Percentiles rank a stretch among this genome's conserved stretches.
Evolutionary conservation across 352 stramenopile species (phyloP).

Genomic region (Hyaloperonospora arabidopsidis): DNA sequence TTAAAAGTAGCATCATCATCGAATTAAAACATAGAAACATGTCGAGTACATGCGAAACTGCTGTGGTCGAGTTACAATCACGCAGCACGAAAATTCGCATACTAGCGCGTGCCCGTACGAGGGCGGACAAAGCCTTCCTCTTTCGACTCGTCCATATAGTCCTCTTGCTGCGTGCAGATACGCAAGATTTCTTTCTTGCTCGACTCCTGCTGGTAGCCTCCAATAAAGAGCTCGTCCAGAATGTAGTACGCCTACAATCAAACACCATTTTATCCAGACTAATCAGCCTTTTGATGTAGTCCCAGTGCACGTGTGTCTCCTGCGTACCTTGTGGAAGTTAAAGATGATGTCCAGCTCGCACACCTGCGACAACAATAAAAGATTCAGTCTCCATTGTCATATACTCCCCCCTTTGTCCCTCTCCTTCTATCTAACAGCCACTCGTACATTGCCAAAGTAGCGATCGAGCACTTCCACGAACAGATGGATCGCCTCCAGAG

Average conservation of each 20-base stretch:
- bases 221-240: conserved; percentile 99
- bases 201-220: conserved; percentile 94
- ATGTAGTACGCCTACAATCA: conserved; percentile 94
- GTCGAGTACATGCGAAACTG: no score
- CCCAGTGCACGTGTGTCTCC: not conserved
- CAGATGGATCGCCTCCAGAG: conserved; percentile 96
- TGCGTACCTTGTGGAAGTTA: conserved; percentile 97
- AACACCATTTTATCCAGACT: not conserved
- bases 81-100: no score
- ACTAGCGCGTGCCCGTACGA: conserved; percentile 58
- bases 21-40: no score
- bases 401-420: not conserved
- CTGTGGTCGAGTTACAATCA: no score
- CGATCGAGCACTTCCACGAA: conserved; percentile 97
- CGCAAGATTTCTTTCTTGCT: conserved; percentile 89
- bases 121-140: conserved; percentile 69
- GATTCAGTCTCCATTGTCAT: not conserved
- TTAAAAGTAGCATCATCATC: no score
- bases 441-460: conserved; percentile 91
- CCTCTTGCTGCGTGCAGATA: conserved; percentile 84
- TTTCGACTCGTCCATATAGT: conserved; percentile 88
- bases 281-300: not conserved
- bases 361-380: conserved; percentile 35
- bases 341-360: conserved; percentile 98
- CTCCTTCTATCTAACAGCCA: not conserved